Percentiles rank a stretch among this genome's conserved stretches.
Conservation (phyloP, 2,329 filamentous ascomycete species). For the Verticillium dahliae region DNA sequence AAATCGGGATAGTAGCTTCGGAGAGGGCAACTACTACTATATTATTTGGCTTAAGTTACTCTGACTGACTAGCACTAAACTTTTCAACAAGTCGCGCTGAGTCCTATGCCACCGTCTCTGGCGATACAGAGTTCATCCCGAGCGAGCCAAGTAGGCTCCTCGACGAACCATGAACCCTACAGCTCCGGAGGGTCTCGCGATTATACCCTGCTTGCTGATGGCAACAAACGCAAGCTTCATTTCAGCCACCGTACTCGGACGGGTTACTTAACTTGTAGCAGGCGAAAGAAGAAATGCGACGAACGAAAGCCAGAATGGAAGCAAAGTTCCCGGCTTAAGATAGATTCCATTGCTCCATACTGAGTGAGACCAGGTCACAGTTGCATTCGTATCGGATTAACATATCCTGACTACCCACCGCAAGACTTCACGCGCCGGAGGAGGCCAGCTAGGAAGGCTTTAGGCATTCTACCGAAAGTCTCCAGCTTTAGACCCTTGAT, state of each 20-base stretch:
- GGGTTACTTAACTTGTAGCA: constrained; percentile 85
- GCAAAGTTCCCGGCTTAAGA: background rate
- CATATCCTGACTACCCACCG: background rate
- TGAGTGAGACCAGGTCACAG: background rate
- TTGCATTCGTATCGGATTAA: background rate
- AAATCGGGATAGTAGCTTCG: too few species aligned
- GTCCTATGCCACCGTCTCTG: too few species aligned
- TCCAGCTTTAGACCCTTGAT: background rate
- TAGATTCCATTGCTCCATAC: background rate
- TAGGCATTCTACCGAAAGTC: background rate
- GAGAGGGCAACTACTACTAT: too few species aligned
- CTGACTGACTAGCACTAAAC: too few species aligned
- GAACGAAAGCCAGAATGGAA: constrained; percentile 43
- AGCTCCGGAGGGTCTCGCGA: too few species aligned
- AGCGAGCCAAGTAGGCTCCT: too few species aligned
- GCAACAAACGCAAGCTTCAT: constrained; percentile 60
- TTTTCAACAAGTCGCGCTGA: too few species aligned
- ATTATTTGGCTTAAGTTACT: too few species aligned
- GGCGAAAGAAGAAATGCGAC: constrained; percentile 96
- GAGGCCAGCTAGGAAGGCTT: background rate
- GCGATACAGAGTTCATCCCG: too few species aligned
- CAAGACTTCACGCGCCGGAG: background rate
- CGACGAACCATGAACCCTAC: too few species aligned
- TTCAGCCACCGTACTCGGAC: constrained; percentile 97
- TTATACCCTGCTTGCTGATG: too few species aligned